A percentile compares a stretch with the other conserved stretches of the same genome.
Conservation (phyloP, 1,284 basidiomycete genomes). For the Ceratobasidium sp. region DNA sequence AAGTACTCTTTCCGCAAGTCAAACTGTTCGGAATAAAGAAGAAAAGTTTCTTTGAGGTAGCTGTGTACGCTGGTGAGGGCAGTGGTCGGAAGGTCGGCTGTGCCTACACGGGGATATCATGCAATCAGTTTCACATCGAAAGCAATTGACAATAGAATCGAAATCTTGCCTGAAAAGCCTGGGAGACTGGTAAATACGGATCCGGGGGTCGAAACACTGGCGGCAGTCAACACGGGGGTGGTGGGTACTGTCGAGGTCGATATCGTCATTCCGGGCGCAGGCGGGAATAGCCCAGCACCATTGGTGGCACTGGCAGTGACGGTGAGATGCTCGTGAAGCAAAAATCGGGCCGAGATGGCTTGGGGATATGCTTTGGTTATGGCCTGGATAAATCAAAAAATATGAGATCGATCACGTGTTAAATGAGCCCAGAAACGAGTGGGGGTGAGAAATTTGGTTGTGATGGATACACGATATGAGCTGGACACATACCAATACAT, state of each 20-base stretch:
- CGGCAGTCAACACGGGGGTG: constrained; percentile 25
- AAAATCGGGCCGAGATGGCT: constrained; percentile 23
- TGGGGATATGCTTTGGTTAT: constrained; percentile 24
- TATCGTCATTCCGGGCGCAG: constrained; percentile 31
- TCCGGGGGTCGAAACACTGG: constrained; percentile 25
- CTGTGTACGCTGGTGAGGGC: constrained; percentile 16
- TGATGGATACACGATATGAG: constrained; percentile 9
- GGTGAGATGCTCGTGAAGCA: constrained; percentile 24
- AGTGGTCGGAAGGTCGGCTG: constrained; percentile 16
- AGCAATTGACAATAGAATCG: not conserved
- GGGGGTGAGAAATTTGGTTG: constrained; percentile 25
- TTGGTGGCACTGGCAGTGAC: not conserved
- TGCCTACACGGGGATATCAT: not conserved
- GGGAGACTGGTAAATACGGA: constrained; percentile 31
- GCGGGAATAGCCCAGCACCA: constrained; percentile 9
- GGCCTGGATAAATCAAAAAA: constrained; percentile 8
- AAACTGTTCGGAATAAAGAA: constrained; percentile 35
- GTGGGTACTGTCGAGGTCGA: constrained; percentile 33
- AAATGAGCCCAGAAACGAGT: constrained; percentile 18
- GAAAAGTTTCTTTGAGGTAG: constrained; percentile 23
- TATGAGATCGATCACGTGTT: not conserved
- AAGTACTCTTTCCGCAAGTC: constrained; percentile 20
- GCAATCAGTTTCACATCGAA: not conserved
- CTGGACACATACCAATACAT: constrained; percentile 13
- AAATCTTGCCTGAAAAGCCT: constrained; percentile 8